Base-by-base conservation (phyloP, 139 green algal genomes). In the Parachlorella kessleri region DNA sequence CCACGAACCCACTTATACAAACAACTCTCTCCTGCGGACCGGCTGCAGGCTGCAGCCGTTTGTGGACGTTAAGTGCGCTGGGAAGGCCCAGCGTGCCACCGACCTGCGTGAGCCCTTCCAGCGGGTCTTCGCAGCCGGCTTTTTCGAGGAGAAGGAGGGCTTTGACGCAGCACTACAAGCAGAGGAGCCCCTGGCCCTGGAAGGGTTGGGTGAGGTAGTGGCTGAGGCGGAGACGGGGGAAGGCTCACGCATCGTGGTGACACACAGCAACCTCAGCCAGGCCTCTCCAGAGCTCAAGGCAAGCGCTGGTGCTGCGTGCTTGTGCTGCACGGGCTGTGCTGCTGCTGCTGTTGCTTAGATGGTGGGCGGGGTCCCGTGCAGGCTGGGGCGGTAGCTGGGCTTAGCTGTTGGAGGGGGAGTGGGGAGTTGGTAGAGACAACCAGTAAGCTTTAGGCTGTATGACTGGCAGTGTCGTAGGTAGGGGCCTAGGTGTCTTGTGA, bases 51-150 rank as follows among this genome's bases (percentile, higher is more conserved):
- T 68, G 67, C 83, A 82, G 55, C 83, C 85, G 1, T 87, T 90
- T 69, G 72, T 94, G 1, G 89, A 93, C 59, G 78, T 92, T 14
- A 81, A 77, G 8, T 87, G 77, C 69, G 83, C 48, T 10, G 67
- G 32, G 41, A 88, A 86, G 66, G 72, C 65, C 21, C 74, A 77
- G 4, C 83, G 83, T 2, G 85, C 83, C 24, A 86, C 84, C 59
- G 84, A 90, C 30, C 65, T 90, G 36, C 30, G 36, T 23, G 5
- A 28, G 28, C 72, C 81, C 2, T 90, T 84, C 24, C 37, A 66
- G 32, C 76, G 80, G 3, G 77, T 72, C n/a, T 91, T 86, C 48
- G 65, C 55, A 3, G 32, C 54, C 18, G 84, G 41, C 37, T 38
- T 42, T 7, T 65, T 68, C 30, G 65, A 72, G 37, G 66, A 89